Evolutionary conservation across 2,329 filamentous ascomycete genomes (phyloP).

Genomic region (Phaeosphaeria sp.): DNA sequence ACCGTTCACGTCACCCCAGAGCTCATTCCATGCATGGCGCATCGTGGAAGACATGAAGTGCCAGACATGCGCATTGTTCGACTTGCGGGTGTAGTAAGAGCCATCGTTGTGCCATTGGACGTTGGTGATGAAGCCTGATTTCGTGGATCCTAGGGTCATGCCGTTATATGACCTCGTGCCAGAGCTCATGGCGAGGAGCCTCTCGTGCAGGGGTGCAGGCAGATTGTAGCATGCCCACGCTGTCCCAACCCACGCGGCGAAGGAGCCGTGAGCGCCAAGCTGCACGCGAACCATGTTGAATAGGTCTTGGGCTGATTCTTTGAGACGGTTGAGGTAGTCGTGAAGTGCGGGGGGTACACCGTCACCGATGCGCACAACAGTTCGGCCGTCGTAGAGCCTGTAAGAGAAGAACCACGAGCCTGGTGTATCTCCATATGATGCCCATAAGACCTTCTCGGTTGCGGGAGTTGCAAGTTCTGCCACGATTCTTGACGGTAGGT

Average conservation of each 20-base stretch:
- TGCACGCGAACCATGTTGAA: constrained; percentile 28
- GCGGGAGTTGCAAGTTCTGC: constrained; percentile 5
- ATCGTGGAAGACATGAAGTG: constrained; percentile 16
- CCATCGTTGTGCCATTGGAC: constrained; percentile 25
- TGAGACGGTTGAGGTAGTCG: constrained; percentile 12
- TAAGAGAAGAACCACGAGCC: constrained; percentile 39
- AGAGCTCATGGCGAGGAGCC: constrained; percentile 15
- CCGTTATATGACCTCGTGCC: neutral
- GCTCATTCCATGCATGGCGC: constrained; percentile 18
- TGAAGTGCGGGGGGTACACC: constrained; percentile 13
- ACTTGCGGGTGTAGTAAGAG: constrained; percentile 25
- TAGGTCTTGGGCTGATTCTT: neutral
- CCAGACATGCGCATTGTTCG: constrained; percentile 9
- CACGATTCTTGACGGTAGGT: constrained; percentile 25
- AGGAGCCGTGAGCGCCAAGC: constrained; percentile 31
- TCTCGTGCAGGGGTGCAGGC: constrained; percentile 10
- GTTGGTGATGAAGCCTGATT: constrained; percentile 9
- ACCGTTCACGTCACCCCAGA: constrained; percentile 19
- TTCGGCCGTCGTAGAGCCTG: constrained; percentile 18
- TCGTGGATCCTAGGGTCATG: constrained; percentile 18
- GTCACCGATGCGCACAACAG: constrained; percentile 14
- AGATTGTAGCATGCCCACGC: constrained; percentile 26
- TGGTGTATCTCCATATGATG: constrained; percentile 28
- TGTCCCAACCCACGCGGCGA: constrained; percentile 26
- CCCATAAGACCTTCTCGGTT: constrained; percentile 30